Evolutionary conservation across 2,329 filamentous ascomycete genomes (phyloP), one percentile per base, ranked within the genome.

Genomic region (Paracoccidioides brasiliensis): DNA sequence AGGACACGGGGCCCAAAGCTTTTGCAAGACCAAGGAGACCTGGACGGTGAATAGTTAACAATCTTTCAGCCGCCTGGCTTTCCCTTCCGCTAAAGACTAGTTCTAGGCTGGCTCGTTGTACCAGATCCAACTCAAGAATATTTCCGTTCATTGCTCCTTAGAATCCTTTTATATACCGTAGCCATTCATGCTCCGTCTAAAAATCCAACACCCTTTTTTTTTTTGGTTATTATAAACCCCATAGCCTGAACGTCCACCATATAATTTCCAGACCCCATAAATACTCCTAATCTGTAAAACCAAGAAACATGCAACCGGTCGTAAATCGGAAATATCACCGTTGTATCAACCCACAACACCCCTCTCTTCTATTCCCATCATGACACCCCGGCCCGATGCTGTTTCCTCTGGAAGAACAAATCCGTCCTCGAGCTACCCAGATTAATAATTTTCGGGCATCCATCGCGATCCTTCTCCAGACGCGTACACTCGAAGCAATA

Each of bases 401-500:
- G 58, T 76, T 88, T 88, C 72, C 87, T 86, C 72, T 86, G 82
- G 69, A 85, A 83, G 63, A 84, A 82, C 74, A 97, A 79, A 80
- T 98, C 93, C 67, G 93, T 98, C 74, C 93, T 83, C 57, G 86
- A 93, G 77, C 88, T 95, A 44, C 93, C 93, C 68, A 98, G 74
- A 70, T 98, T 98, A 69, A 98, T 97, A 73, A 98, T 98, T 82
- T 98, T 98, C 54, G 93, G 93, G 72, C 93, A 98, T 2, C 93
- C 93, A 69, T 98, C 93, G 58, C 93, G 79, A 70, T 98, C 93
- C 74, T 97, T 98, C 71, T 98, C 93, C 14, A 98, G 76, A 6
- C 93, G 81, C 57, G 93, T 98, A 71, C 93, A 98, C 74, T 98
- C 93, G 69, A 97, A 97, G 78, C 93, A 98, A 77, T 98, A 98